Evolutionary conservation across 768 basidiomycete species (phyloP).

Genomic region (Phylloporus sp.): DNA sequence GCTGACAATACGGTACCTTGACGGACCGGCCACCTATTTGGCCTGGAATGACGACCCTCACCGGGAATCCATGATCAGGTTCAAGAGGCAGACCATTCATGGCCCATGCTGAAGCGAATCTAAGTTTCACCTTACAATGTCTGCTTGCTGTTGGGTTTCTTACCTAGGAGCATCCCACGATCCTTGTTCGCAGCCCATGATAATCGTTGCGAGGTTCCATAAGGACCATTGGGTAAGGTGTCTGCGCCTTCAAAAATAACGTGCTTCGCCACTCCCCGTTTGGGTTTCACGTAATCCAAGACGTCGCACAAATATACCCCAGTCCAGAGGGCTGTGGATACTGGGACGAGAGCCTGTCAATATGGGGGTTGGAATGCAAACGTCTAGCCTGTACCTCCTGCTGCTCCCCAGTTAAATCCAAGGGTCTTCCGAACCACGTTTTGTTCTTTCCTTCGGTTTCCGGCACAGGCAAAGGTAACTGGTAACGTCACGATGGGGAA

Average conservation of each 20-base stretch:
- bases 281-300: conserved; percentile 42
- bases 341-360: conserved; percentile 13
- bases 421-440: conserved; percentile 54
- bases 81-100: conserved; percentile 58
- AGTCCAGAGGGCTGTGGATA: conserved; percentile 54
- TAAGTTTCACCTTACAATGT: neutral
- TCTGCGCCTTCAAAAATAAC: conserved; percentile 60
- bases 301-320: conserved; percentile 56
- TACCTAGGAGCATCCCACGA: conserved; percentile 48
- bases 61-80: conserved; percentile 61
- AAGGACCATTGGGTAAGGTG: conserved; percentile 52
- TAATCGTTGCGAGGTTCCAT: conserved; percentile 48
- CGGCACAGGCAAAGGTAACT: conserved; percentile 59
- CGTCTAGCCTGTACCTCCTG: conserved; percentile 27
- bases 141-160: neutral
- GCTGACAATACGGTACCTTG: conserved; percentile 20
- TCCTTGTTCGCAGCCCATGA: conserved; percentile 42
- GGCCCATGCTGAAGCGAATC: conserved; percentile 35
- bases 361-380: neutral
- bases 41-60: conserved; percentile 59
- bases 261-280: conserved; percentile 36
- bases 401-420: conserved; percentile 54
- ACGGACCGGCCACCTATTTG: conserved; percentile 59
- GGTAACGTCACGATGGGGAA: conserved; percentile 55
- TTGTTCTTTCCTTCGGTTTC: conserved; percentile 63